Conservation (phyloP, 176 grass and related monocot species). For the Chloris gayana region DNA sequence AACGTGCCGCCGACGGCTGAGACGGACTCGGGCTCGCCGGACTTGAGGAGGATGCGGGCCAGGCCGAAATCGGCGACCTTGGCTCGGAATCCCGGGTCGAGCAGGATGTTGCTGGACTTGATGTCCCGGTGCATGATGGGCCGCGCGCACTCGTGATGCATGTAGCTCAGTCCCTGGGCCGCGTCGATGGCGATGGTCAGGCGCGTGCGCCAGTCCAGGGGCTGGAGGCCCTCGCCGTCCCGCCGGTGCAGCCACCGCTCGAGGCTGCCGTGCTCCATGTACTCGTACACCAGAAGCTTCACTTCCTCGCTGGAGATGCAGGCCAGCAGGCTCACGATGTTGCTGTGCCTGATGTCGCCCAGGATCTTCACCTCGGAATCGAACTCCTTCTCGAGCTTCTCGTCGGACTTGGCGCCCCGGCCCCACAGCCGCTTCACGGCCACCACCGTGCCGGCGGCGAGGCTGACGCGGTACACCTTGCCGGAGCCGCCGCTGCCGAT, state of each 20-base stretch:
- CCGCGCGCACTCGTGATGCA: slow-evolving; percentile 56
- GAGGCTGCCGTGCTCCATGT: slow-evolving; percentile 74
- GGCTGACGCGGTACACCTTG: slow-evolving; percentile 62
- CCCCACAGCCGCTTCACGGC: slow-evolving; percentile 66
- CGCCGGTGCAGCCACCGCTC: slow-evolving; percentile 52
- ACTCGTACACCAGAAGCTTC: slow-evolving; percentile 74
- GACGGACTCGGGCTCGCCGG: slow-evolving; percentile 45
- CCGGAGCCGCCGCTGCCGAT: slow-evolving; percentile 72
- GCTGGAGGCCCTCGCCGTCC: neutral
- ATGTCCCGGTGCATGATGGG: slow-evolving; percentile 68
- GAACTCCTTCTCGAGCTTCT: slow-evolving; percentile 49
- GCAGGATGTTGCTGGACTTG: slow-evolving; percentile 83
- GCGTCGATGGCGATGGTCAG: slow-evolving; percentile 62
- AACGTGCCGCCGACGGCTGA: slow-evolving; percentile 56
- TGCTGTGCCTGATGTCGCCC: slow-evolving; percentile 56
- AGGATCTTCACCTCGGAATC: slow-evolving; percentile 56
- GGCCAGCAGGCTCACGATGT: slow-evolving; percentile 67
- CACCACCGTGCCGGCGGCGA: slow-evolving; percentile 24
- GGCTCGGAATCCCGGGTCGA: slow-evolving; percentile 51
- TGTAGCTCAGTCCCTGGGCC: slow-evolving; percentile 56
- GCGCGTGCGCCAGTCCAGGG: slow-evolving; percentile 63
- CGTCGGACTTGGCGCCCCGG: slow-evolving; percentile 7
- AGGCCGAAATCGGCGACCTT: slow-evolving; percentile 80
- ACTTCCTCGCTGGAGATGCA: slow-evolving; percentile 55
- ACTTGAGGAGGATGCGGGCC: slow-evolving; percentile 49